phyloP scores from a whole-genome alignment of 768 basidiomycete species.

The Daedaleopsis sinensis region DNA sequence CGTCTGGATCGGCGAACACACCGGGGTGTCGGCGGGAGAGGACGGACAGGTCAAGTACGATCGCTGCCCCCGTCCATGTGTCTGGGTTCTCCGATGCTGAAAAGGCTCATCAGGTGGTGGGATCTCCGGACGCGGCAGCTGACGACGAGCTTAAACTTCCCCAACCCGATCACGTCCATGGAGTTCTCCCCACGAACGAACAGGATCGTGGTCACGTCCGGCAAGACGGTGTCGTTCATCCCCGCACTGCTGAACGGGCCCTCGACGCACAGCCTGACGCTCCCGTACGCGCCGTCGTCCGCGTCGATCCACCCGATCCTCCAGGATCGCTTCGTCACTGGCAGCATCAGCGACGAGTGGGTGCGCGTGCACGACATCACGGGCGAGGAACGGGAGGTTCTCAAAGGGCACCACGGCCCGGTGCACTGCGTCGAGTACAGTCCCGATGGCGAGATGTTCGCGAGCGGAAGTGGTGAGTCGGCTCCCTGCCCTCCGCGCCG shows the following conservation, averaged over 20 bases:
- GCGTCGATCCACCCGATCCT: conserved; percentile 92
- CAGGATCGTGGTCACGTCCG: conserved; percentile 87
- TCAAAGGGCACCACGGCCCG: conserved; percentile 97
- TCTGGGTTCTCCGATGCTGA: background rate
- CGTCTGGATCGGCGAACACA: conserved; percentile 89
- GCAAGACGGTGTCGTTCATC: conserved; percentile 91
- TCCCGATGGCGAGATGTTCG: conserved; percentile 97
- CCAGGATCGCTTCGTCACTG: conserved; percentile 91
- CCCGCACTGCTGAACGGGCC: conserved; percentile 66
- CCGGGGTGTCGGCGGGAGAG: conserved; percentile 88
- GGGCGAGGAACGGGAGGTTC: conserved; percentile 87
- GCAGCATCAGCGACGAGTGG: conserved; percentile 92
- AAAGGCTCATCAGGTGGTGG: conserved; percentile 77
- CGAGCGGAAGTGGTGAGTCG: conserved; percentile 90
- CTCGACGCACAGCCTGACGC: conserved; percentile 72
- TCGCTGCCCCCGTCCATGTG: background rate
- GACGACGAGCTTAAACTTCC: conserved; percentile 71
- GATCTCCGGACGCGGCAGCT: conserved; percentile 81
- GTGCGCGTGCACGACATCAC: conserved; percentile 90
- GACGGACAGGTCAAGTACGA: conserved; percentile 87
- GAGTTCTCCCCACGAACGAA: conserved; percentile 83
- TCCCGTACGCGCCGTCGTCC: conserved; percentile 89
- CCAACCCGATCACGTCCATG: conserved; percentile 90
- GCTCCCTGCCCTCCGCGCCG: background rate
- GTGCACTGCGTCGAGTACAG: conserved; percentile 93